phyloP scores from a whole-genome alignment of 116 monocot genomes.

The Iris pallida region DNA sequence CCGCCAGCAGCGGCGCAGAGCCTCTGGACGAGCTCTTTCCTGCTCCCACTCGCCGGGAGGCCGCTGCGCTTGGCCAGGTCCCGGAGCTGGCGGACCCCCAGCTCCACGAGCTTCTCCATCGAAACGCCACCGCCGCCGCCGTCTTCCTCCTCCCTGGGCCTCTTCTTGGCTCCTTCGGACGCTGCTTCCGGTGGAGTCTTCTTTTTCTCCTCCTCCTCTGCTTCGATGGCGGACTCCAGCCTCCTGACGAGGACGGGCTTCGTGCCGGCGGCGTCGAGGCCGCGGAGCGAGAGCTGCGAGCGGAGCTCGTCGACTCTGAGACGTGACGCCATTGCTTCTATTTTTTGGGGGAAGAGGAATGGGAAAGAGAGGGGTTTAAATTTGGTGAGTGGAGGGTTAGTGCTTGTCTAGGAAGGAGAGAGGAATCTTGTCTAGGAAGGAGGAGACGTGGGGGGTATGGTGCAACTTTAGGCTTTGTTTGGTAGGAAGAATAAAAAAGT shows the following conservation, averaged over 20 bases:
- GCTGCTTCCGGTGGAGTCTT: not conserved
- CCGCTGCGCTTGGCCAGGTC: slow-evolving; percentile 35
- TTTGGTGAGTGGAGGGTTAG: not conserved
- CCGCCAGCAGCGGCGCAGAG: slow-evolving; percentile 19
- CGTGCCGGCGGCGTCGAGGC: slow-evolving; percentile 41
- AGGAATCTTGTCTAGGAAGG: no score
- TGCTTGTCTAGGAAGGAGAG: no score
- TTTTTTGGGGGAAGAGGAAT: not conserved
- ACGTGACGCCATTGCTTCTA: slow-evolving; percentile 26
- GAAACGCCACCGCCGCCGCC: not conserved
- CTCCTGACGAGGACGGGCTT: slow-evolving; percentile 48
- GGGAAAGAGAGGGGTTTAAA: not conserved
- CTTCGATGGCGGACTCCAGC: slow-evolving; percentile 40
- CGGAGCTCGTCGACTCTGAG: slow-evolving; percentile 61
- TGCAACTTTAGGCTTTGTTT: no score
- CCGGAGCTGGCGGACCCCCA: slow-evolving; percentile 47
- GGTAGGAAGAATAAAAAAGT: no score
- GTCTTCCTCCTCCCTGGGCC: slow-evolving; percentile 20
- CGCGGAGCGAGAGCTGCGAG: slow-evolving; percentile 46
- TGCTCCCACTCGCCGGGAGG: slow-evolving; percentile 36
- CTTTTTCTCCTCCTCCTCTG: slow-evolving; percentile 26
- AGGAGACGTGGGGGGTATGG: no score
- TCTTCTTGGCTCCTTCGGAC: slow-evolving; percentile 34
- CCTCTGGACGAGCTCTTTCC: slow-evolving; percentile 51
- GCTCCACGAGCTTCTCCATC: slow-evolving; percentile 32